phyloP scores from a whole-genome alignment of 208 protist species.

The Angomonas deanei region DNA sequence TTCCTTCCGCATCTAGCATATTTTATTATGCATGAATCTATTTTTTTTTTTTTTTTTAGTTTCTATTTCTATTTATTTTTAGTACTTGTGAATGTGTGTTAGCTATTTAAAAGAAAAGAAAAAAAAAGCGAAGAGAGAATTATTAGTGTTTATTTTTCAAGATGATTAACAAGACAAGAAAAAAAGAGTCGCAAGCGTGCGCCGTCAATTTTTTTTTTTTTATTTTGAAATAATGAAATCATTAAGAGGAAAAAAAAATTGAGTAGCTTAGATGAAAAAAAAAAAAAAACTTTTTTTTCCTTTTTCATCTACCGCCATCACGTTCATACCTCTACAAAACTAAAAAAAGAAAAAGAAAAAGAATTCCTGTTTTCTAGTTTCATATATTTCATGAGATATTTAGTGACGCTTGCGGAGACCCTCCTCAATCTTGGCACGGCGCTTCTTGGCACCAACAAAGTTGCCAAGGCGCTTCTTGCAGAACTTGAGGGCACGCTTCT shows the following conservation, averaged over 20 bases:
- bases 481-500: conserved; percentile 94
- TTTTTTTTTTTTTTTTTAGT: conserved; percentile 6
- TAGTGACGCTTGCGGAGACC: conserved; percentile 88
- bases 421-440: conserved; percentile 89
- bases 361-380: background rate
- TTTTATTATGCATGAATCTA: background rate
- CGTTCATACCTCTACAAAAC: background rate
- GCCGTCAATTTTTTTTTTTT: no score
- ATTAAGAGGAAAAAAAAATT: background rate
- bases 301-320: background rate
- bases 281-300: background rate
- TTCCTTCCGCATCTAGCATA: conserved; percentile 29
- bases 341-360: conserved; percentile 10
- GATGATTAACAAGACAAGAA: conserved; percentile 13
- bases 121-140: no score
- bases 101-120: conserved; percentile 11
- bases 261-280: background rate
- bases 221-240: conserved; percentile 9
- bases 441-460: conserved; percentile 90
- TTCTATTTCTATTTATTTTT: conserved; percentile 1
- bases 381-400: background rate
- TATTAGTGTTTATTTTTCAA: no score
- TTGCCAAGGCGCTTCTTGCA: conserved; percentile 92
- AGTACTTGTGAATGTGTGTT: conserved; percentile 1
- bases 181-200: no score